phyloP scores from a whole-genome alignment of 345 rosid species.

The Salix koriyanagi region DNA sequence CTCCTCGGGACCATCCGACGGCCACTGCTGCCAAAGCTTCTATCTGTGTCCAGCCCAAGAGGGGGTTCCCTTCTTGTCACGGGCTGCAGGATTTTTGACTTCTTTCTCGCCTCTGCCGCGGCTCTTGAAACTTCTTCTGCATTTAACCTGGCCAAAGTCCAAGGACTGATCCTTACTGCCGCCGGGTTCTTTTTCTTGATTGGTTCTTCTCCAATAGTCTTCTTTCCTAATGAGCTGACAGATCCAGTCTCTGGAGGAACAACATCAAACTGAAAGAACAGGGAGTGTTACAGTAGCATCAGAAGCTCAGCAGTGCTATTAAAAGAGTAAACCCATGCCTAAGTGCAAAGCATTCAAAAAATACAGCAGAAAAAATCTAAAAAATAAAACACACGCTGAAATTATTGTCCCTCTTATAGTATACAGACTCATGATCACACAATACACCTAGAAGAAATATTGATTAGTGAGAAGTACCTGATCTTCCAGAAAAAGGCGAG shows the following conservation, averaged over 20 bases:
- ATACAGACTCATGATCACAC: not conserved
- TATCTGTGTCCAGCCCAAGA: conserved; percentile 49
- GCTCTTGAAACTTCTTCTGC: conserved; percentile 94
- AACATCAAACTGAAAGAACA: conserved; percentile 73
- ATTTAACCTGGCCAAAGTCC: conserved; percentile 85
- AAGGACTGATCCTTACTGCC: conserved; percentile 86
- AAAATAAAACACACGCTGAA: not conserved
- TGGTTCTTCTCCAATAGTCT: conserved; percentile 53
- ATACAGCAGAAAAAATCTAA: not conserved
- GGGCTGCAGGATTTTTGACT: conserved; percentile 82
- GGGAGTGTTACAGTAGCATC: conserved; percentile 4
- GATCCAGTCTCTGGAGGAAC: conserved; percentile 96
- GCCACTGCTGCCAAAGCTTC: conserved; percentile 79
- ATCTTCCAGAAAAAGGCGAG: conserved; percentile 89
- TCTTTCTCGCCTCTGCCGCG: conserved; percentile 94
- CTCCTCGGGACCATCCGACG: conserved; percentile 62
- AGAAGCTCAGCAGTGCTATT: not conserved
- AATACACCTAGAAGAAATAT: not conserved
- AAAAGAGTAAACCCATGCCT: not conserved
- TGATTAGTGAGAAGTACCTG: conserved; percentile 47
- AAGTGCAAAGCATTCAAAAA: not conserved
- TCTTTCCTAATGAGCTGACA: conserved; percentile 89
- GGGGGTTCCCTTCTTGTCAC: conserved; percentile 53
- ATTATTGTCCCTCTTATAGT: not conserved
- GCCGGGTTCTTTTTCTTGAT: conserved; percentile 63